Evolutionary conservation across 495 filamentous ascomycete genomes (phyloP).

Genomic region (Aspergillus avenaceus): DNA sequence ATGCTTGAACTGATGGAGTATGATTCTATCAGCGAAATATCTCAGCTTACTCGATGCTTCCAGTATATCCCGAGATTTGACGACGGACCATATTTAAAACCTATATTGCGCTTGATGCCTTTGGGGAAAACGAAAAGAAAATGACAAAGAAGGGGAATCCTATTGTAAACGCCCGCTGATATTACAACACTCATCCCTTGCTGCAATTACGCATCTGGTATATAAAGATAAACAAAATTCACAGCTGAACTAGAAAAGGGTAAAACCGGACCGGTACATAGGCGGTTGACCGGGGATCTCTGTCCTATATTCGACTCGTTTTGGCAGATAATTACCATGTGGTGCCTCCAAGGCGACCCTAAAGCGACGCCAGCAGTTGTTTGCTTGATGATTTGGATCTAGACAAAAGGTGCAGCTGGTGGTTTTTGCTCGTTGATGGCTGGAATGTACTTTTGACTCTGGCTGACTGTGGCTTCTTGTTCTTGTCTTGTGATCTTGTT

Average conservation of each 20-base stretch:
- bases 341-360: slow-evolving; percentile 24
- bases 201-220: neutral
- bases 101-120: no score
- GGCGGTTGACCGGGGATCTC: slow-evolving; percentile 18
- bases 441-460: slow-evolving; percentile 6
- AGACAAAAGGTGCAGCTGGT: slow-evolving; percentile 22
- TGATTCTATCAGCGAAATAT: no score
- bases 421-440: neutral
- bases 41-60: no score
- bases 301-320: slow-evolving; percentile 19
- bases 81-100: no score
- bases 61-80: no score
- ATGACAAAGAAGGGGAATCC: no score
- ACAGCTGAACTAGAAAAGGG: slow-evolving; percentile 16
- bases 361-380: slow-evolving; percentile 24
- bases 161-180: no score
- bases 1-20: neutral
- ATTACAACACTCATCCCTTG: neutral
- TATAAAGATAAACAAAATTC: neutral
- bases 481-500: slow-evolving; percentile 18
- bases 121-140: no score
- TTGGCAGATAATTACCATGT: slow-evolving; percentile 18
- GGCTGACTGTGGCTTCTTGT: slow-evolving; percentile 22
- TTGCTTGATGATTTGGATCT: slow-evolving; percentile 13
- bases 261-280: slow-evolving; percentile 22